Evolutionary conservation across 2,329 filamentous ascomycete species (phyloP).

Genomic region (Teratosphaeria nubilosa): DNA sequence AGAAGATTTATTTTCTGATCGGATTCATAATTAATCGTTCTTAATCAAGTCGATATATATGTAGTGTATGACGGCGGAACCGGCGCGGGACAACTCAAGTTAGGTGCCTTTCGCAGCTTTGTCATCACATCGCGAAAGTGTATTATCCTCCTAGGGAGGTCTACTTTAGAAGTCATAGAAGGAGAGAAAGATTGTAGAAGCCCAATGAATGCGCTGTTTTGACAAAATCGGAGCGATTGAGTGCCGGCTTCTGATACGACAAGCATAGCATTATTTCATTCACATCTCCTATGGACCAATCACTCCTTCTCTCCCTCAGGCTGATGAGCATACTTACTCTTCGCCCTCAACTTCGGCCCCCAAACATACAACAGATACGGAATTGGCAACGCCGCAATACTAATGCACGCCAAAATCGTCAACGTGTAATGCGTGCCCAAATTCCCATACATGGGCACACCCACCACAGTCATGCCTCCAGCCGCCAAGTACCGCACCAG

Average conservation of each 20-base stretch:
- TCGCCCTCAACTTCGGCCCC: neutral
- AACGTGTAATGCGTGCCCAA: constrained; percentile 25
- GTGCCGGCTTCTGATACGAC: neutral
- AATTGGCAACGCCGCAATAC: constrained; percentile 26
- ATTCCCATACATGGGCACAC: constrained; percentile 29
- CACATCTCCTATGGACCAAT: neutral
- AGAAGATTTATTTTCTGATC: neutral
- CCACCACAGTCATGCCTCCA: constrained; percentile 31
- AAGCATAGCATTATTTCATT: neutral
- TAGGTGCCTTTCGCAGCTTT: neutral
- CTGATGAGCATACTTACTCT: constrained; percentile 1
- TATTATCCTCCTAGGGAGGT: neutral
- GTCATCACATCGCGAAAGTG: neutral
- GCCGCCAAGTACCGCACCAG: constrained; percentile 32
- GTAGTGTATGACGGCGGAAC: neutral
- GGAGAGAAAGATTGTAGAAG: no score
- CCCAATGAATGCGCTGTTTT: no score
- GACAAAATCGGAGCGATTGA: neutral
- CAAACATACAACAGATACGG: constrained; percentile 34
- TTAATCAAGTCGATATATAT: neutral
- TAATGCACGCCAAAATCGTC: constrained; percentile 26
- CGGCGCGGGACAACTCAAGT: neutral
- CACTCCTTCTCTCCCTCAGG: neutral
- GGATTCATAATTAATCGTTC: neutral
- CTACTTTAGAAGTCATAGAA: no score